Evolutionary conservation across 2,329 filamentous ascomycete species (phyloP), one percentile per base, ranked within the genome.

Genomic region (Trichoderma atroviride): DNA sequence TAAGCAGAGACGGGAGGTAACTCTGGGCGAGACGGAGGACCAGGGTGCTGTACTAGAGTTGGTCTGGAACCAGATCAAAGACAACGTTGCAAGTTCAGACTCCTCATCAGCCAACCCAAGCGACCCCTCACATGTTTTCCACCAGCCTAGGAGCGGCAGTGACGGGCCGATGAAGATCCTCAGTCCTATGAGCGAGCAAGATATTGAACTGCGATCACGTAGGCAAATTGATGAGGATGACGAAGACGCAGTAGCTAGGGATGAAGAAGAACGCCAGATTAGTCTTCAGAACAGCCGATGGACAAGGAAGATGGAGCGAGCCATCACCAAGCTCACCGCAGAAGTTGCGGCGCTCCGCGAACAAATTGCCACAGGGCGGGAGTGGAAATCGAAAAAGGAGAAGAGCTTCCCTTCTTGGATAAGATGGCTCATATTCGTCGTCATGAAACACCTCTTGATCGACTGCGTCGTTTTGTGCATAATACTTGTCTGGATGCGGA

Each of bases 41-140:
- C n/a, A n/a, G n/a, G 94, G 98, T 47, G 86, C 90, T 11, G 96
- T 99, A 80, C 88, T 99, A n/a, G 96, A 99, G 81, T 99, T 98
- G 76, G 95, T 99, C 50, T 99, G 96, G 96, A 94, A 97, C 74
- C 96, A 98, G 79, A 95, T 99, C 75, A 97, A 96, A 80, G 91
- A 91, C 74, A 97, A 95, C 75, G 88, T 88, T 13, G 88, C 91
- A 4, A 88, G 87, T 22, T 89, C 90, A 47, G 82, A 89, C 50
- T 78, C 86, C 52, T 85, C 86, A 13, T 88, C 85, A 1, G 85
- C 86, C n/a, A 83, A 85, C 72, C 81, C 81, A 31, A 79, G 78
- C 67, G 79, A 73, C 69, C 35, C 72, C 71, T 53, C 73, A 70
- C 82, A 79, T 57, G 84, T 81, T 72, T 85, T 85, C 73, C 78